Conservation (phyloP, 2,329 filamentous ascomycete genomes). For the Colletotrichum orchidophilum region DNA sequence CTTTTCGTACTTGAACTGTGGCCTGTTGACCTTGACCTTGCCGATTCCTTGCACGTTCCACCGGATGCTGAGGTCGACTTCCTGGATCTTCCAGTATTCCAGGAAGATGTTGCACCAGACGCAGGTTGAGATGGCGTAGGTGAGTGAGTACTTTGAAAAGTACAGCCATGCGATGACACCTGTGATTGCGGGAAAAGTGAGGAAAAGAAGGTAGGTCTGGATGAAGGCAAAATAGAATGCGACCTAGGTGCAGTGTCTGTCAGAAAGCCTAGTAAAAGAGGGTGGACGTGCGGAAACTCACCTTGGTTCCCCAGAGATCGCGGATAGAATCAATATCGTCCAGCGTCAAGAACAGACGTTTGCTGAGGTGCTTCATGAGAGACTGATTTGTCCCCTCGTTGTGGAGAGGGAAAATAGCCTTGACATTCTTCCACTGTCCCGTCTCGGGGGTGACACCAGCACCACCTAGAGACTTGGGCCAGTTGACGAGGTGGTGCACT, state of each 20-base stretch:
- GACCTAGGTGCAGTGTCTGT: constrained; percentile 55
- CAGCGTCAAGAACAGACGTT: constrained; percentile 57
- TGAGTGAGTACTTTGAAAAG: constrained; percentile 74
- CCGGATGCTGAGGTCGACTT: constrained; percentile 74
- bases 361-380: constrained; percentile 66
- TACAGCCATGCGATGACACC: constrained; percentile 76
- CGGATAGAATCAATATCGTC: constrained; percentile 68
- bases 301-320: constrained; percentile 69
- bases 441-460: constrained; percentile 68
- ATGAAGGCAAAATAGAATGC: constrained; percentile 88
- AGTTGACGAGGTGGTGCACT: constrained; percentile 73
- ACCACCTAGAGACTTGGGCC: constrained; percentile 66
- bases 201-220: constrained; percentile 77
- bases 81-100: constrained; percentile 83
- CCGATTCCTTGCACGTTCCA: constrained; percentile 79
- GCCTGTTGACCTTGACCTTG: constrained; percentile 71
- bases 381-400: constrained; percentile 65
- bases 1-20: constrained; percentile 72
- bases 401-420: constrained; percentile 70
- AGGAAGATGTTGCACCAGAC: constrained; percentile 79
- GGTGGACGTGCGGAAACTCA: constrained; percentile 32
- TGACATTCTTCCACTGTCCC: constrained; percentile 69
- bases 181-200: constrained; percentile 74
- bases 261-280: neutral
- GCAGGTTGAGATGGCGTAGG: constrained; percentile 73